Evolutionary conservation across 805 yeast species (phyloP).

Genomic region (Naumovozyma baii): DNA sequence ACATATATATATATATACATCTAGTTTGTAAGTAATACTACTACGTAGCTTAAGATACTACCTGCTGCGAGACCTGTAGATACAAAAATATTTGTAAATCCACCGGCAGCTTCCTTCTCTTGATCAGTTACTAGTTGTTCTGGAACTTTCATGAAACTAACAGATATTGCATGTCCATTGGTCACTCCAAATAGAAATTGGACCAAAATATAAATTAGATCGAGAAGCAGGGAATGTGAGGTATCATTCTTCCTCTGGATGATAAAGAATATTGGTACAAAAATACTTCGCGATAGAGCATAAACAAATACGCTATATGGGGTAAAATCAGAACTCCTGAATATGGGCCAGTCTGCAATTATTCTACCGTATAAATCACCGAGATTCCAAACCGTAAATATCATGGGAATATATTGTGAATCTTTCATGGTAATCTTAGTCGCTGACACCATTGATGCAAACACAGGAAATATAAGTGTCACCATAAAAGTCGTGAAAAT

Average conservation of each 20-base stretch:
- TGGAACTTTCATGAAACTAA: conserved; percentile 70
- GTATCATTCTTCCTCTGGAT: conserved; percentile 34
- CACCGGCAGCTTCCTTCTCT: conserved; percentile 89
- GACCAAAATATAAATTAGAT: conserved; percentile 52
- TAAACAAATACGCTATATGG: conserved; percentile 38
- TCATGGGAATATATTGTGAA: conserved; percentile 57
- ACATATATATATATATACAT: too few species aligned
- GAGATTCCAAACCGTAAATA: conserved; percentile 76
- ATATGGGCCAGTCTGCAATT: conserved; percentile 38
- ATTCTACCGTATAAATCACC: conserved; percentile 82
- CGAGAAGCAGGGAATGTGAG: conserved; percentile 36
- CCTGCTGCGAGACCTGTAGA: conserved; percentile 75
- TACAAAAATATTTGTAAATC: conserved; percentile 73
- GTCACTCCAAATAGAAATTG: conserved; percentile 79
- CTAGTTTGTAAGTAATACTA: conserved; percentile 33
- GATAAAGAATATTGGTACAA: conserved; percentile 63
- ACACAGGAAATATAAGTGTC: conserved; percentile 76
- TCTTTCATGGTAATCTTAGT: conserved; percentile 27
- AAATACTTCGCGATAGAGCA: conserved; percentile 44
- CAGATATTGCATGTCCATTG: conserved; percentile 76
- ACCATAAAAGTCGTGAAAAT: conserved; percentile 66
- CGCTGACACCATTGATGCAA: conserved; percentile 62
- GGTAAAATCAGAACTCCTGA: conserved; percentile 14
- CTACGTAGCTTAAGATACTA: conserved; percentile 60
- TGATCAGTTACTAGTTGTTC: conserved; percentile 47